These are phyloP conservation scores for Boletus edulis DNA, from an alignment of 768 basidiomycete genomes.

Conservation along the genomic window DNA sequence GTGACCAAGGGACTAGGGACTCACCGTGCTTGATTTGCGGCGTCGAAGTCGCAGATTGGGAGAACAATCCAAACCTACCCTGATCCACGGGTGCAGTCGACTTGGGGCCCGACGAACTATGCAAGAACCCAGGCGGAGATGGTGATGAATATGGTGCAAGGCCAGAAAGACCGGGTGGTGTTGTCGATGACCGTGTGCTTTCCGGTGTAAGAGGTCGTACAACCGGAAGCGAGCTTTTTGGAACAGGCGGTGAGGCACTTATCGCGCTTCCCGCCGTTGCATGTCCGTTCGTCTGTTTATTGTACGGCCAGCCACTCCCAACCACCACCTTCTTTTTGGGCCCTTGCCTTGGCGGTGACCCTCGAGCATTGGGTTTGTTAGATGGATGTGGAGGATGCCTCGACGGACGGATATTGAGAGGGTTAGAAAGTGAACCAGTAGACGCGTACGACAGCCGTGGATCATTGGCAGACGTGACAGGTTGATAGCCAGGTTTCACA, in stretches of 20 bases:
- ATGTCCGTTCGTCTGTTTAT: slow-evolving; percentile 27
- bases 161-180: slow-evolving; percentile 32
- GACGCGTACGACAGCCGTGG: slow-evolving; percentile 37
- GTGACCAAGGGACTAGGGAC: background rate
- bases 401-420: slow-evolving; percentile 54
- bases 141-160: slow-evolving; percentile 33
- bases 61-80: slow-evolving; percentile 17
- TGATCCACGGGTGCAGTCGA: slow-evolving; percentile 16
- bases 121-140: slow-evolving; percentile 35
- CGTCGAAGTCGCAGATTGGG: slow-evolving; percentile 16
- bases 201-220: slow-evolving; percentile 28
- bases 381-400: slow-evolving; percentile 13
- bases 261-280: slow-evolving; percentile 1
- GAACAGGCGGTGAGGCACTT: slow-evolving; percentile 15
- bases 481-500: slow-evolving; percentile 25
- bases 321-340: slow-evolving; percentile 35
- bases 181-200: slow-evolving; percentile 33
- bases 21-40: slow-evolving; percentile 31
- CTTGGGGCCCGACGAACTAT: slow-evolving; percentile 28
- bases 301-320: slow-evolving; percentile 49
- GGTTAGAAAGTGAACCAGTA: slow-evolving; percentile 48
- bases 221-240: slow-evolving; percentile 12
- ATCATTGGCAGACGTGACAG: slow-evolving; percentile 29
- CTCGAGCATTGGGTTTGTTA: slow-evolving; percentile 7
- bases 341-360: slow-evolving; percentile 12